Percentiles rank a stretch among this genome's conserved stretches.
phyloP scores from a whole-genome alignment of 2,329 filamentous ascomycete species.

The Daldinia eschscholtzii region DNA sequence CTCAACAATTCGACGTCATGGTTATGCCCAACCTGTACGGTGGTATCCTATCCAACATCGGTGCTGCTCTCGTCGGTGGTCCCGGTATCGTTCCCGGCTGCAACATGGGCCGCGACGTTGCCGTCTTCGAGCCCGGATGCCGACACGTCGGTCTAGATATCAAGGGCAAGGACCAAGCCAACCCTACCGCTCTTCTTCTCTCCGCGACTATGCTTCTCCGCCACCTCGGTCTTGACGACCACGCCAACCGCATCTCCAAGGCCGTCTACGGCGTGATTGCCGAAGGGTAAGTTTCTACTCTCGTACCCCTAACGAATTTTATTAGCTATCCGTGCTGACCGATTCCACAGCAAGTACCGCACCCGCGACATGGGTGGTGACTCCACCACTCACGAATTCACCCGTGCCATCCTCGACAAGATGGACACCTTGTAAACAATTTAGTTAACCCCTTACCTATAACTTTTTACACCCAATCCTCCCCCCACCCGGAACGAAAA shows the following conservation, averaged over 20 bases:
- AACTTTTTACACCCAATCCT: conserved; percentile 24
- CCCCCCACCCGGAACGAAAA: conserved; percentile 42
- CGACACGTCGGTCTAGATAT: conserved; percentile 99
- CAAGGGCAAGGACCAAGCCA: conserved; percentile 99
- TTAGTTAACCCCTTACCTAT: not conserved
- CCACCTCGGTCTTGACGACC: conserved; percentile 96
- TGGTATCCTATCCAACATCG: conserved; percentile 98
- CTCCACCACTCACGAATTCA: conserved; percentile 93
- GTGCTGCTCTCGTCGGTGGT: conserved; percentile 94
- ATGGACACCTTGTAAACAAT: conserved; percentile 80
- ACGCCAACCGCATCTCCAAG: conserved; percentile 98
- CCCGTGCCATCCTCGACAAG: conserved; percentile 90
- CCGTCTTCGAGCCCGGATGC: conserved; percentile 98
- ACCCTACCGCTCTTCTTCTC: conserved; percentile 95
- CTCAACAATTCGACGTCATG: conserved; percentile 99
- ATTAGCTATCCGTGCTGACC: conserved; percentile 56
- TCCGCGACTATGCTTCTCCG: conserved; percentile 97
- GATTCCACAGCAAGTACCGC: conserved; percentile 75
- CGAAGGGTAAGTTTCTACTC: conserved; percentile 77
- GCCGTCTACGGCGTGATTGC: conserved; percentile 82
- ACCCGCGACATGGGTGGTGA: conserved; percentile 97
- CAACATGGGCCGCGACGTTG: conserved; percentile 99
- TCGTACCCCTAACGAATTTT: not conserved
- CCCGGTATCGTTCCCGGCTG: conserved; percentile 97
- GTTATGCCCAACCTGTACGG: conserved; percentile 99